Conservation (phyloP, 1,284 basidiomycete species). For the Fomitopsis schrenkii region DNA sequence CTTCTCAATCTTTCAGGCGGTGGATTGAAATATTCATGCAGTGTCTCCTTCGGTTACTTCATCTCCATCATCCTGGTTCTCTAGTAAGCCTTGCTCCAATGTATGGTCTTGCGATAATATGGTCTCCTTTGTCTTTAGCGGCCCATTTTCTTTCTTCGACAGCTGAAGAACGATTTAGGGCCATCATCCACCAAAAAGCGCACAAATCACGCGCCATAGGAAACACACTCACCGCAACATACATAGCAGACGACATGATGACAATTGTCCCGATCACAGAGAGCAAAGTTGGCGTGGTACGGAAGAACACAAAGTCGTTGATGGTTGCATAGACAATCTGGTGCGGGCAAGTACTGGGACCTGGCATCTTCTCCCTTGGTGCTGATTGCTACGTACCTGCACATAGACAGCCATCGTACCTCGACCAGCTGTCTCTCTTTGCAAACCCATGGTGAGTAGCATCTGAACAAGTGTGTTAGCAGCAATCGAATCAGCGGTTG, state of each 20-base stretch:
- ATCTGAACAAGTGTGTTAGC: constrained; percentile 28
- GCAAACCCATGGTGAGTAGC: constrained; percentile 59
- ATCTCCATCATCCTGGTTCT: not conserved
- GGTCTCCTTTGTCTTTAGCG: too few species aligned
- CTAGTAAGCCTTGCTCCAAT: too few species aligned
- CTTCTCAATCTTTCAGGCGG: too few species aligned
- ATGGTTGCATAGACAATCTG: constrained; percentile 60
- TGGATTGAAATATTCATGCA: too few species aligned
- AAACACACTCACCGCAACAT: too few species aligned
- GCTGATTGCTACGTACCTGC: constrained; percentile 34
- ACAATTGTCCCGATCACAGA: constrained; percentile 54
- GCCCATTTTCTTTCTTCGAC: too few species aligned
- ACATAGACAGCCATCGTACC: constrained; percentile 61
- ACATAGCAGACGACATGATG: constrained; percentile 51
- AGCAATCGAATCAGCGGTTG: not conserved
- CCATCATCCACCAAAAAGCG: too few species aligned
- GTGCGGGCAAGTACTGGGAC: too few species aligned
- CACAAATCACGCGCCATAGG: too few species aligned
- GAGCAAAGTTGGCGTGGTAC: constrained; percentile 44
- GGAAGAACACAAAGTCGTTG: constrained; percentile 60
- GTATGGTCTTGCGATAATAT: too few species aligned
- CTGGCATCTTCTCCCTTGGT: too few species aligned
- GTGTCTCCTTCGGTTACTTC: not conserved
- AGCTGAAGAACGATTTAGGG: too few species aligned
- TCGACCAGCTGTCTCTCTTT: constrained; percentile 60